Evolutionary conservation across 2,329 filamentous ascomycete genomes (phyloP), one percentile per base, ranked within the genome.

Genomic region (Fusarium robinianum): DNA sequence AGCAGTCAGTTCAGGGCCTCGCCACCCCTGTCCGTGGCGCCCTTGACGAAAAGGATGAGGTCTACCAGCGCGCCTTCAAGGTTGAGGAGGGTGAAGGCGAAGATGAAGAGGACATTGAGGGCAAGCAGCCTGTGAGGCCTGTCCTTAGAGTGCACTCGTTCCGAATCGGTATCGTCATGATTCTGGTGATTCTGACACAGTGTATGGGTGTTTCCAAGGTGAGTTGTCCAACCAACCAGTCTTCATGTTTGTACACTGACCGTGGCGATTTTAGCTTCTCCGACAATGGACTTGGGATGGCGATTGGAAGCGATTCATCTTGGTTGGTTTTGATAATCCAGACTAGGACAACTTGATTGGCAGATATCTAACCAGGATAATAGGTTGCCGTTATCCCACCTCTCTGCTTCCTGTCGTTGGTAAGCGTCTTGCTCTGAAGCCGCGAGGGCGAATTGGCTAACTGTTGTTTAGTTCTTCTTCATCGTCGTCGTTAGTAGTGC

Each of bases 31-130:
- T 62, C 5, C 58, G 59, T 10, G 59, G 59, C 16, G 59, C 50
- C 2, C 57, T 62, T 30, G 53, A 62, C 15, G 59, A 62, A 46
- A 59, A 44, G 21, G 50, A 62, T 27, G 53, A 57, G 16, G 24
- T 62, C 9, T 62, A 61, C 30, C 51, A 52, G 9, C 49, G 43
- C 2, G 59, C 59, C 7, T 51, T 62, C 37, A 51, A 57, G 19
- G 57, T 62, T 2, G 59, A 62, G 7, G 60, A 62, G 36, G 60
- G 60, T 1, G 44, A 66, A 4, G 45, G 25, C 3, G 58, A 57
- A 0, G 37, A 23, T 0, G 53, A 59, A 3, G 53, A 46, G 9
- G 59, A 62, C 9, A 22, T 62, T 1, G 59, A 62, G 31, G 47
- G 49, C 5, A 55, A 34, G 8, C 43, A 44, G 16, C 59, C 45